Conservation (phyloP, 2,329 filamentous ascomycete species). For the Pseudogymnoascus sp. region DNA sequence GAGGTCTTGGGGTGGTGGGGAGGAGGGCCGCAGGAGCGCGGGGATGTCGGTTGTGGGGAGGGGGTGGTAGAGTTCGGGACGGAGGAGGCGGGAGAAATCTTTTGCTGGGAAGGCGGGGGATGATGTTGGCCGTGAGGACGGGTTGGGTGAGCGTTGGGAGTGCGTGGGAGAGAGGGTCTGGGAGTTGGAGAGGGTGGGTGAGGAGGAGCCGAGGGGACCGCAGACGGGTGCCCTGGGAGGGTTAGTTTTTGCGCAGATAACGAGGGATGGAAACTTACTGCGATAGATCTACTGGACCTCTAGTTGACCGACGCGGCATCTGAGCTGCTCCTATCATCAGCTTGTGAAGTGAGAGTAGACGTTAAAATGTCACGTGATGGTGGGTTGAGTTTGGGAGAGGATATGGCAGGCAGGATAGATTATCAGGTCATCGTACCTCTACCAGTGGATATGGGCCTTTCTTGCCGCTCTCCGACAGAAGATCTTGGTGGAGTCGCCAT, state of each 20-base stretch:
- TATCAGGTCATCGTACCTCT: conserved; percentile 4
- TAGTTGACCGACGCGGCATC: conserved; percentile 59
- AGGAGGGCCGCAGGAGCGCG: conserved; percentile 62
- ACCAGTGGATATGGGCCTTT: background rate
- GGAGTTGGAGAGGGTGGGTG: conserved; percentile 18
- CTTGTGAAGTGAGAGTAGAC: conserved; percentile 2
- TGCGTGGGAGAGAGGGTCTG: conserved; percentile 20
- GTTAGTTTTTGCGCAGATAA: conserved; percentile 9
- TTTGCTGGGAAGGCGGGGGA: conserved; percentile 41
- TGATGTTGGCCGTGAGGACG: conserved; percentile 25
- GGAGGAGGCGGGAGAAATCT: conserved; percentile 74
- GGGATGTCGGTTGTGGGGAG: conserved; percentile 58
- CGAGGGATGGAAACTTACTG: conserved; percentile 50
- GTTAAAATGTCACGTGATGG: background rate
- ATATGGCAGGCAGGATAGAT: background rate
- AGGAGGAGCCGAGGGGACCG: conserved; percentile 19
- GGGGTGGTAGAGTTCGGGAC: conserved; percentile 75
- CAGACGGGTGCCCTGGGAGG: conserved; percentile 17
- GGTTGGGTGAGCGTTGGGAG: conserved; percentile 21
- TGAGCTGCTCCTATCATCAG: conserved; percentile 6
- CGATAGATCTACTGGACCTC: conserved; percentile 67
- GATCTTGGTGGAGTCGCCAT: conserved; percentile 7
- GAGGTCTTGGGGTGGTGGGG: too few species aligned
- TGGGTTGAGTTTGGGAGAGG: background rate
- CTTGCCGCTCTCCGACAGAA: background rate